Percentiles rank a stretch among this genome's conserved stretches.
Evolutionary conservation across 345 rosid genomes (phyloP).

Genomic region (Populus euphratica): DNA sequence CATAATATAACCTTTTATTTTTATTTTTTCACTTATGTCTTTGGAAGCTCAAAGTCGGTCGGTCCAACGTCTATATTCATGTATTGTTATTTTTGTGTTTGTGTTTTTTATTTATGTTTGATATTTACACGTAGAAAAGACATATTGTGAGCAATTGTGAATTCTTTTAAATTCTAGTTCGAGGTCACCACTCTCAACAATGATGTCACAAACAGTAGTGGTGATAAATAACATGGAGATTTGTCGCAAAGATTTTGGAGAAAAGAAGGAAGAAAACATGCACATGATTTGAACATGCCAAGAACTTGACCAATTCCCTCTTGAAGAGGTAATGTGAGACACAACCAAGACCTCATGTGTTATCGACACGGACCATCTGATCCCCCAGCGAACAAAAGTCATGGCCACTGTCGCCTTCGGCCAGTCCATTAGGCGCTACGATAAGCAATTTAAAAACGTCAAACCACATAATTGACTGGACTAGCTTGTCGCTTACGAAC

Average conservation of each 20-base stretch:
- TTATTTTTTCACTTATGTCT: too few relatives aligned
- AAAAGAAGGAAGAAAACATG: background rate
- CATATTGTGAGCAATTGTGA: too few relatives aligned
- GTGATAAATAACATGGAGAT: background rate
- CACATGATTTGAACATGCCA: background rate
- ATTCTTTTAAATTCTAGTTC: background rate
- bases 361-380: background rate
- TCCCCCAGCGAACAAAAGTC: background rate
- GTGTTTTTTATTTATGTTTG: too few relatives aligned
- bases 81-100: too few relatives aligned
- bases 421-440: background rate
- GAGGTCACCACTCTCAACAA: background rate
- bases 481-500: too few relatives aligned
- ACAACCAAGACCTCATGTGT: conserved; percentile 11
- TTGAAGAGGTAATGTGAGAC: conserved; percentile 22
- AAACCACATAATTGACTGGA: background rate
- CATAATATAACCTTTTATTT: too few relatives aligned
- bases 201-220: background rate
- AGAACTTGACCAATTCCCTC: conserved; percentile 26
- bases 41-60: too few relatives aligned
- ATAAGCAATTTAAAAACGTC: background rate
- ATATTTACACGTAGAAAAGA: too few relatives aligned
- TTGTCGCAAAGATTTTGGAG: background rate
- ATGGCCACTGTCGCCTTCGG: background rate
- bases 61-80: too few relatives aligned